phyloP scores from a whole-genome alignment of 1,139 yeast species.

The Yamadazyma kanchanaburiensis region DNA sequence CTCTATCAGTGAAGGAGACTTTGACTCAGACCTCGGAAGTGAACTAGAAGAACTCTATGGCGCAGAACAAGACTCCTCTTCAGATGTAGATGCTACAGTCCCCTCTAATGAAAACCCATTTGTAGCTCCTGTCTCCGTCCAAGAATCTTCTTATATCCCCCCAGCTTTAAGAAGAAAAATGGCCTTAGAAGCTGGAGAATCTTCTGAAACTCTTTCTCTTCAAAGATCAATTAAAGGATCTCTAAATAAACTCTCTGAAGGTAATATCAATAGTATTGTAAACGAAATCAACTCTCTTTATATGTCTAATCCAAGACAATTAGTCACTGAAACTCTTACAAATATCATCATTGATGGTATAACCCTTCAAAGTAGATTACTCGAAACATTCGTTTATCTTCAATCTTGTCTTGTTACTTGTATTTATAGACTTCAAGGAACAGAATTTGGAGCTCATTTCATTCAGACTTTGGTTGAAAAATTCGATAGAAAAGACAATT shows the following conservation, averaged over 20 bases:
- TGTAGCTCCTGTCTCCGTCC: constrained; percentile 58
- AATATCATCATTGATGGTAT: constrained; percentile 63
- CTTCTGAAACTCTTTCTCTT: constrained; percentile 51
- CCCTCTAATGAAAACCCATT: constrained; percentile 58
- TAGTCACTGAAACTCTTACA: constrained; percentile 69
- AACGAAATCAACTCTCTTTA: constrained; percentile 65
- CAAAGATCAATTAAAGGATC: constrained; percentile 71
- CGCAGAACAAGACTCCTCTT: constrained; percentile 32
- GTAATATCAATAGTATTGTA: constrained; percentile 70
- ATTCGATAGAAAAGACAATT: constrained; percentile 37
- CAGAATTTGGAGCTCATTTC: constrained; percentile 86
- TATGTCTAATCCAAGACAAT: constrained; percentile 66
- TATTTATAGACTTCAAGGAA: constrained; percentile 74
- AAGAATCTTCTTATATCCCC: constrained; percentile 57
- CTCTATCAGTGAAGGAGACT: constrained; percentile 39
- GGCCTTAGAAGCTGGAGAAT: constrained; percentile 31
- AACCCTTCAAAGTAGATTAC: constrained; percentile 57
- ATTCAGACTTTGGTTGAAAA: constrained; percentile 75
- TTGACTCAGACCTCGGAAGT: constrained; percentile 17
- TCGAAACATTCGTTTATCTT: constrained; percentile 75
- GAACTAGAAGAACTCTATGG: constrained; percentile 15
- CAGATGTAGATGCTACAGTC: constrained; percentile 39
- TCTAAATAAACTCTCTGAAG: constrained; percentile 81
- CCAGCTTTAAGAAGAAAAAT: constrained; percentile 71
- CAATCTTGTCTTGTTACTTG: constrained; percentile 80